These are phyloP conservation scores for Penicillium sp. DNA, from an alignment of 2,329 filamentous ascomycete genomes.

Conservation along the genomic window DNA sequence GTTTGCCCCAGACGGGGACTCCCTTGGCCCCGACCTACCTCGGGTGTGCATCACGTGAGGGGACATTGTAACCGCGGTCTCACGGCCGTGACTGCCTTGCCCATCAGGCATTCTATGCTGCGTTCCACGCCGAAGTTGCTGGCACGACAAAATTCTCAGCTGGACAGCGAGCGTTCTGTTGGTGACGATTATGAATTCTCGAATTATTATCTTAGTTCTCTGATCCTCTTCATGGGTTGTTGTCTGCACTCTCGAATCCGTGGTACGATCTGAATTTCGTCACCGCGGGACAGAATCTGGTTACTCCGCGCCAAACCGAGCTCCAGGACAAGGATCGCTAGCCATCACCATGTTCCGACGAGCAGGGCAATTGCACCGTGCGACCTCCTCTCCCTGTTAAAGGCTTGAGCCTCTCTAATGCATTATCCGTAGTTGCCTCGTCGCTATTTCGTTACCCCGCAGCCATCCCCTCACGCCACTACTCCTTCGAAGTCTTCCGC, in stretches of 20 bases:
- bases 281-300: not conserved
- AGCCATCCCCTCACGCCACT: slow-evolving; percentile 12
- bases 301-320: slow-evolving; percentile 16
- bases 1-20: slow-evolving; percentile 12
- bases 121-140: slow-evolving; percentile 15
- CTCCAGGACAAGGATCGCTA: slow-evolving; percentile 13
- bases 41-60: slow-evolving; percentile 6
- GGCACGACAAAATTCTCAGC: slow-evolving; percentile 1
- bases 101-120: slow-evolving; percentile 3
- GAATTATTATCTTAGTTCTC: not conserved
- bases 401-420: slow-evolving; percentile 12
- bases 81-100: not conserved
- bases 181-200: not conserved
- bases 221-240: not conserved
- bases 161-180: not conserved
- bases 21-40: slow-evolving; percentile 2
- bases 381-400: slow-evolving; percentile 14
- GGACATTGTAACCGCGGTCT: not conserved
- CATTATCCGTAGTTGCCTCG: slow-evolving; percentile 26
- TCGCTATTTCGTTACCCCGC: slow-evolving; percentile 29
- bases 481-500: slow-evolving; percentile 66
- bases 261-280: not conserved
- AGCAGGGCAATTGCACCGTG: slow-evolving; percentile 36
- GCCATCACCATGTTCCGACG: slow-evolving; percentile 36
- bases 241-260: not conserved